Evolutionary conservation across 2,329 filamentous ascomycete genomes (phyloP).

Genomic region (Diatrype stigma): DNA sequence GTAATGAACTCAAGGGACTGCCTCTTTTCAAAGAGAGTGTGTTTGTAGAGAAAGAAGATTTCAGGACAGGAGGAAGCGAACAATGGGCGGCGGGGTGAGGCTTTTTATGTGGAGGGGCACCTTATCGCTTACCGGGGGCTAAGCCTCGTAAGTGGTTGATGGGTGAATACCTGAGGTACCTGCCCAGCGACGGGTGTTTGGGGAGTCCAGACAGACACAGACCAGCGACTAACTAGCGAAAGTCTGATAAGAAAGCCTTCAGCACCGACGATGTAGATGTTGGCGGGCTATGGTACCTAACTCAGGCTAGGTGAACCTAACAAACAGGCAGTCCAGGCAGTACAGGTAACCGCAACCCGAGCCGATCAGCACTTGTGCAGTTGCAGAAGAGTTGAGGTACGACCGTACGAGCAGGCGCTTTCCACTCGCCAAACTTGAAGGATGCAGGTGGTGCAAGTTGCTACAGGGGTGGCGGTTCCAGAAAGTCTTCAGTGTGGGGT

Average conservation of each 20-base stretch:
- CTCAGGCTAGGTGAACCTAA: too few species aligned
- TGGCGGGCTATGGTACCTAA: too few species aligned
- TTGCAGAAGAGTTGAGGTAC: too few species aligned
- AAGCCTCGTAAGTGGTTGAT: background rate
- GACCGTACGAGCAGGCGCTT: too few species aligned
- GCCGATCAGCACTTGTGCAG: too few species aligned
- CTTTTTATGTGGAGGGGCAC: background rate
- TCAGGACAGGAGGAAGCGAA: background rate
- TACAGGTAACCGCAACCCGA: too few species aligned
- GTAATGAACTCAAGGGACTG: background rate
- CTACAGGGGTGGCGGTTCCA: background rate
- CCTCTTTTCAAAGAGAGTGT: background rate
- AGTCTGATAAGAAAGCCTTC: too few species aligned
- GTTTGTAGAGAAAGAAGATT: background rate
- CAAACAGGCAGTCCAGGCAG: too few species aligned
- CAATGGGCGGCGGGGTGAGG: background rate
- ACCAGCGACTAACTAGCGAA: background rate
- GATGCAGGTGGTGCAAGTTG: background rate
- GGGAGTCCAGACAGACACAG: background rate
- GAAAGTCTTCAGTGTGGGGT: background rate
- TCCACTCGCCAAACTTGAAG: background rate
- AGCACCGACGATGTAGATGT: too few species aligned
- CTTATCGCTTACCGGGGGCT: background rate
- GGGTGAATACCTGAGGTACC: too few species aligned
- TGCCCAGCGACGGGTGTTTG: too few species aligned